These are phyloP conservation scores for Hibiscus mutabilis DNA, from an alignment of 345 rosid species.

Conservation along the genomic window DNA sequence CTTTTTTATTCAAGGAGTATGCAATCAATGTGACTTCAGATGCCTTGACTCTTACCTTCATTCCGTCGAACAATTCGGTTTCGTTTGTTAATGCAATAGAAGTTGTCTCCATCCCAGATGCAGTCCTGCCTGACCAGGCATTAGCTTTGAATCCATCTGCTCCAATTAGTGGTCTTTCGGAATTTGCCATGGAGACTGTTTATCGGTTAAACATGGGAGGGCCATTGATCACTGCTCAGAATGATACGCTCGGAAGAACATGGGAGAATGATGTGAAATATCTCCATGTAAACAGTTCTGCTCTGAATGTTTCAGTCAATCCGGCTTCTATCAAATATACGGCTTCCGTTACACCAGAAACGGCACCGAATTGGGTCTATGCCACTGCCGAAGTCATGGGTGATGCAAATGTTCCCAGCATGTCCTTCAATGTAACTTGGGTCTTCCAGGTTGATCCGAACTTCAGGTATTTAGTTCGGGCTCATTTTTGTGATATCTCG, in stretches of 20 bases:
- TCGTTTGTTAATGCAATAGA: slow-evolving; percentile 90
- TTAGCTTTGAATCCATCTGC: slow-evolving; percentile 50
- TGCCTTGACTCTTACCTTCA: slow-evolving; percentile 53
- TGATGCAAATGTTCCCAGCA: slow-evolving; percentile 57
- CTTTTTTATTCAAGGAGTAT: slow-evolving; percentile 83
- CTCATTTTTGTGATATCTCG: slow-evolving; percentile 80
- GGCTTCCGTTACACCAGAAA: slow-evolving; percentile 41
- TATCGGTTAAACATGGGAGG: slow-evolving; percentile 94
- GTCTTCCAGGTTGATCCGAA: slow-evolving; percentile 57
- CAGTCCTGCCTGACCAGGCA: slow-evolving; percentile 73
- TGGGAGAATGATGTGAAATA: slow-evolving; percentile 85
- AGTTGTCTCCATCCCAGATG: slow-evolving; percentile 77
- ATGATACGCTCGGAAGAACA: slow-evolving; percentile 83
- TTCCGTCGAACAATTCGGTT: slow-evolving; percentile 67
- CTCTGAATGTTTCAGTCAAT: slow-evolving; percentile 49
- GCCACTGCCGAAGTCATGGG: slow-evolving; percentile 89
- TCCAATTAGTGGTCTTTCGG: slow-evolving; percentile 59
- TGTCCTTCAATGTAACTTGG: slow-evolving; percentile 90
- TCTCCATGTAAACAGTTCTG: slow-evolving; percentile 85
- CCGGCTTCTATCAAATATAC: slow-evolving; percentile 65
- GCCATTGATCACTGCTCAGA: slow-evolving; percentile 71
- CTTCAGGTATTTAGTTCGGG: slow-evolving; percentile 77
- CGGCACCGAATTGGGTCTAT: slow-evolving; percentile 86
- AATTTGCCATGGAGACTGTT: slow-evolving; percentile 70
- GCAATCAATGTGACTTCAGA: slow-evolving; percentile 72